phyloP scores from a whole-genome alignment of 345 rosid species.

The Luvunga scandens region DNA sequence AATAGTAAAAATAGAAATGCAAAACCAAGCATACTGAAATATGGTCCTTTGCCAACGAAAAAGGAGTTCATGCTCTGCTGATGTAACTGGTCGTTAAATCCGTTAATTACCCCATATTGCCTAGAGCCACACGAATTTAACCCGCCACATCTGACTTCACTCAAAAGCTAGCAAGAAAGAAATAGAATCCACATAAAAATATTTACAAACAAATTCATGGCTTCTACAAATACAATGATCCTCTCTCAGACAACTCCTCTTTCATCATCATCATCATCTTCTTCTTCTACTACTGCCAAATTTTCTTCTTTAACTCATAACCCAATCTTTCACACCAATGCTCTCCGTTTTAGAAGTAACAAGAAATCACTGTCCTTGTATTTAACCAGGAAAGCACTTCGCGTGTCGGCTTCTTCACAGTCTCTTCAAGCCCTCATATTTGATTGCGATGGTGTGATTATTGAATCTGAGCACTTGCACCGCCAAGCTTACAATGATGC shows the following conservation, averaged over 20 bases:
- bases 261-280: constrained; percentile 18
- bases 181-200: neutral
- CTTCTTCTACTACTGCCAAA: constrained; percentile 12
- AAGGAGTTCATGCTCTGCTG: neutral
- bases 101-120: neutral
- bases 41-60: too few relatives aligned
- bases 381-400: constrained; percentile 12
- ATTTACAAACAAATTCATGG: neutral
- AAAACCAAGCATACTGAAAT: too few relatives aligned
- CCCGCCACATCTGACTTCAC: constrained; percentile 9
- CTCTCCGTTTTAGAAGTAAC: constrained; percentile 24
- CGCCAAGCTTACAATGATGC: constrained; percentile 97
- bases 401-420: constrained; percentile 39
- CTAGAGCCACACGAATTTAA: constrained; percentile 21
- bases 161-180: neutral
- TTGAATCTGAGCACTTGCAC: constrained; percentile 88
- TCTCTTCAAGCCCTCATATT: constrained; percentile 79
- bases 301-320: constrained; percentile 19
- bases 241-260: constrained; percentile 15
- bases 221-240: constrained; percentile 13
- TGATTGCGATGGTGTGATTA: constrained; percentile 93
- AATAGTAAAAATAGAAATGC: too few relatives aligned
- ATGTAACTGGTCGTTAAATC: neutral
- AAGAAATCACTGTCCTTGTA: constrained; percentile 3
- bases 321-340: constrained; percentile 17